phyloP scores from a whole-genome alignment of 306 rosid species.

The Parietaria judaica region DNA sequence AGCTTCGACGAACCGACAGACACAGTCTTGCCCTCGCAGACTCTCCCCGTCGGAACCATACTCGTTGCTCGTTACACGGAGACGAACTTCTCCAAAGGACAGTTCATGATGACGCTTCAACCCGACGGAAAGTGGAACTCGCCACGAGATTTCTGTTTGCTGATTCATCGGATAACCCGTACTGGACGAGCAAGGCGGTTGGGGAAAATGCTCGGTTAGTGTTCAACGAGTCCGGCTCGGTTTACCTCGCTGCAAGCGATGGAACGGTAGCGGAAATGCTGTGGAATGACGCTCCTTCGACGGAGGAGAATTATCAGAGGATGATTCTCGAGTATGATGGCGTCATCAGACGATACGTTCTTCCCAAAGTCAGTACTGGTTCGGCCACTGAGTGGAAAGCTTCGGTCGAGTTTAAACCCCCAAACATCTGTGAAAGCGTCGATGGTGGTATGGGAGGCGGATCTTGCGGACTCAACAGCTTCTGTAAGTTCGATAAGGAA shows the following conservation, averaged over 20 bases:
- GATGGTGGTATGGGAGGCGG: background rate
- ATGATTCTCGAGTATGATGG: constrained; percentile 43
- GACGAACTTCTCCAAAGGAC: constrained; percentile 36
- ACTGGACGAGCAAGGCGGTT: background rate
- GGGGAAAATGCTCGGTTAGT: constrained; percentile 8
- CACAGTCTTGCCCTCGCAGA: constrained; percentile 49
- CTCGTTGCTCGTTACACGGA: constrained; percentile 25
- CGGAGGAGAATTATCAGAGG: constrained; percentile 28
- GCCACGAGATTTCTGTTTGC: constrained; percentile 29
- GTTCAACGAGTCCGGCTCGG: constrained; percentile 33
- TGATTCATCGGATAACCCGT: background rate
- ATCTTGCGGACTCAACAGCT: constrained; percentile 33
- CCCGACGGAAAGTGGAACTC: constrained; percentile 10
- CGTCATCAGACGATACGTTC: constrained; percentile 11
- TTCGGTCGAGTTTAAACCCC: background rate
- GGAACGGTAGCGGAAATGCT: constrained; percentile 4
- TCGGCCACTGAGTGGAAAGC: constrained; percentile 1
- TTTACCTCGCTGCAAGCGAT: constrained; percentile 5
- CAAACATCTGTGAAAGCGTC: constrained; percentile 8
- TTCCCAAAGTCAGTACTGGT: background rate
- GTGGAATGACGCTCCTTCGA: background rate
- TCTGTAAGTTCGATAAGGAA: constrained; percentile 27
- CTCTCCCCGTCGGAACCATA: background rate
- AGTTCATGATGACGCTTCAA: constrained; percentile 27
- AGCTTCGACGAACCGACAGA: constrained; percentile 50